A percentile compares a stretch with the other conserved stretches of the same genome.
Evolutionary conservation across 495 filamentous ascomycete species (phyloP).

Genomic region (Penicillium alfredii): DNA sequence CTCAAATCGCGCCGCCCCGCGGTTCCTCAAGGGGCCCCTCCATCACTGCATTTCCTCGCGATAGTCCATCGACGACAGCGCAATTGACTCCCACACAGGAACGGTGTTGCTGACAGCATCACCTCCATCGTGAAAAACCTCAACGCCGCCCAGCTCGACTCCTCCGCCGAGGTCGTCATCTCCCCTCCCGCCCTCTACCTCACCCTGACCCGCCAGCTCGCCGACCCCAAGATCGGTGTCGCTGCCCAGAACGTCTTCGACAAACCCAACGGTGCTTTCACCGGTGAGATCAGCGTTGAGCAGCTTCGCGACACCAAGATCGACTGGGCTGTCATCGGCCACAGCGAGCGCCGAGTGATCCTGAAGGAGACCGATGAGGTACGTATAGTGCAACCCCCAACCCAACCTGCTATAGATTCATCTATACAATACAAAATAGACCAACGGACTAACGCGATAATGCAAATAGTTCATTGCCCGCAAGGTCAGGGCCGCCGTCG

Average conservation of each 20-base stretch:
- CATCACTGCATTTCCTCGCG: slow-evolving; percentile 4
- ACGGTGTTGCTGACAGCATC: slow-evolving; percentile 81
- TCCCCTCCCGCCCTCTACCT: slow-evolving; percentile 89
- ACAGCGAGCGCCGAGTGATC: slow-evolving; percentile 86
- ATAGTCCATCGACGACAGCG: slow-evolving; percentile 1
- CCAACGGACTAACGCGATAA: no score
- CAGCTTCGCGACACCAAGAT: slow-evolving; percentile 86
- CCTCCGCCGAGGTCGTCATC: slow-evolving; percentile 74
- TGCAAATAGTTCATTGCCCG: slow-evolving; percentile 63
- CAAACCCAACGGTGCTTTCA: slow-evolving; percentile 95
- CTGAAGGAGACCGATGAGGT: slow-evolving; percentile 74
- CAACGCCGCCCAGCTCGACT: slow-evolving; percentile 61
- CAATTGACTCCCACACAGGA: slow-evolving; percentile 51
- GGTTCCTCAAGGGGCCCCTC: slow-evolving; percentile 20
- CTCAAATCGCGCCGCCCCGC: slow-evolving; percentile 10
- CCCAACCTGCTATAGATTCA: background rate
- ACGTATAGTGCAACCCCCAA: slow-evolving; percentile 15
- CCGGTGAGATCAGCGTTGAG: slow-evolving; percentile 86
- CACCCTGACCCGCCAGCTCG: slow-evolving; percentile 69
- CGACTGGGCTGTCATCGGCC: slow-evolving; percentile 84
- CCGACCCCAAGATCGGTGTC: slow-evolving; percentile 65
- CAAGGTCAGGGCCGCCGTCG: slow-evolving; percentile 87
- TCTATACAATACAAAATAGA: background rate
- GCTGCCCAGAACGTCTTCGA: slow-evolving; percentile 94
- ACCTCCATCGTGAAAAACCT: slow-evolving; percentile 81